Percentiles rank a stretch among this genome's conserved stretches.
These are phyloP conservation scores for Aureobasidium mangrovei DNA, from an alignment of 2,329 filamentous ascomycete genomes.

Conservation along the genomic window DNA sequence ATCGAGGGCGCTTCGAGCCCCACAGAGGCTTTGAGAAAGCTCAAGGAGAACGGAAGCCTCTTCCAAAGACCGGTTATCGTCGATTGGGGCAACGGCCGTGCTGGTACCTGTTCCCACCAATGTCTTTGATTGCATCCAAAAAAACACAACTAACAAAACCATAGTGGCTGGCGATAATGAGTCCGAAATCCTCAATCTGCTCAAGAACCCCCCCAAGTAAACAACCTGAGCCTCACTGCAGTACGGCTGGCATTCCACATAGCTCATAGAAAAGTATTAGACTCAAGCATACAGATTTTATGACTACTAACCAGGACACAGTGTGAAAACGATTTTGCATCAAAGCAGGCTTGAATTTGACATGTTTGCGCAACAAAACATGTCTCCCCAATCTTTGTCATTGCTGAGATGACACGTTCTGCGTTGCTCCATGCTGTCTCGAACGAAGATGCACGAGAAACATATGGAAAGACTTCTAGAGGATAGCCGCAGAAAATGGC, in stretches of 20 bases:
- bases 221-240: neutral
- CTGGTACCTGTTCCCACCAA: conserved; percentile 37
- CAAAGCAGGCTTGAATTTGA: too few species aligned
- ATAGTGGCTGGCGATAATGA: conserved; percentile 64
- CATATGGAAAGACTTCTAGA: too few species aligned
- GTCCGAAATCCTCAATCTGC: conserved; percentile 58
- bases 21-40: conserved; percentile 69
- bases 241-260: neutral
- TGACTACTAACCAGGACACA: too few species aligned
- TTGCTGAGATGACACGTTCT: too few species aligned
- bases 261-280: neutral
- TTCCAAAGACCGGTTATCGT: conserved; percentile 78
- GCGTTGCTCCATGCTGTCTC: too few species aligned
- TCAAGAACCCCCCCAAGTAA: neutral
- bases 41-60: conserved; percentile 58
- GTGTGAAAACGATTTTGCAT: too few species aligned
- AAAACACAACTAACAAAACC: conserved; percentile 14
- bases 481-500: too few species aligned
- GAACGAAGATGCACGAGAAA: too few species aligned
- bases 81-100: conserved; percentile 89
- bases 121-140: neutral
- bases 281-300: too few species aligned
- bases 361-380: too few species aligned
- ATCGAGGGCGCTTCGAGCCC: conserved; percentile 65
- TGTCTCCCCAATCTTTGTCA: too few species aligned